phyloP scores from a whole-genome alignment of 352 stramenopile genomes.

The Thalassiosira livingstoniorum region DNA sequence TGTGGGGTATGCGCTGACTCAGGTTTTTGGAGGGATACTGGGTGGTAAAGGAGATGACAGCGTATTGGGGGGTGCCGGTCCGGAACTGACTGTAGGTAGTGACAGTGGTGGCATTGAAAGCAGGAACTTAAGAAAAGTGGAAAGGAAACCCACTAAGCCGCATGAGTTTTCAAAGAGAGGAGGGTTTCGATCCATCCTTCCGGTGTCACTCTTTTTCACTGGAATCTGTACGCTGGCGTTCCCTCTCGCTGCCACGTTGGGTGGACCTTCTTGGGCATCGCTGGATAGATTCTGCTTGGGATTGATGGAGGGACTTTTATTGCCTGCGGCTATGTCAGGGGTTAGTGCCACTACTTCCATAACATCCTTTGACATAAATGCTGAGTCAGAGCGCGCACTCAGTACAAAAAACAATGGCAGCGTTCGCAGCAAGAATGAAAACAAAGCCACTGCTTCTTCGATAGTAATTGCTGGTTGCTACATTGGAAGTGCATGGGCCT shows the following conservation, averaged over 20 bases:
- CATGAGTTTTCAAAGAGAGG: conserved; percentile 2
- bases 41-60: not conserved
- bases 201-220: conserved; percentile 43
- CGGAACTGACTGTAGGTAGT: not conserved
- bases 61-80: not conserved
- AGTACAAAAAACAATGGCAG: not conserved
- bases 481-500: conserved; percentile 49
- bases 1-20: conserved; percentile 49
- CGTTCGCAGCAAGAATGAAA: conserved; percentile 2
- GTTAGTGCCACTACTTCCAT: conserved; percentile 23
- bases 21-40: conserved; percentile 46
- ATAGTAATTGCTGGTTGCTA: conserved; percentile 57
- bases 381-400: no score
- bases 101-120: not conserved
- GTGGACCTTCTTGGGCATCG: conserved; percentile 31
- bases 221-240: conserved; percentile 43
- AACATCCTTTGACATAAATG: no score
- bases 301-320: conserved; percentile 48
- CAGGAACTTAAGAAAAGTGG: no score
- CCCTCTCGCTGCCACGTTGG: conserved; percentile 22
- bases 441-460: conserved; percentile 47
- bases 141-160: no score
- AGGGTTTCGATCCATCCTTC: conserved; percentile 38
- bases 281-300: conserved; percentile 46
- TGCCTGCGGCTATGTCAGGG: conserved; percentile 48